These are phyloP conservation scores for Diplosphaera chodatii DNA, from an alignment of 139 green algal species.

Conservation along the genomic window DNA sequence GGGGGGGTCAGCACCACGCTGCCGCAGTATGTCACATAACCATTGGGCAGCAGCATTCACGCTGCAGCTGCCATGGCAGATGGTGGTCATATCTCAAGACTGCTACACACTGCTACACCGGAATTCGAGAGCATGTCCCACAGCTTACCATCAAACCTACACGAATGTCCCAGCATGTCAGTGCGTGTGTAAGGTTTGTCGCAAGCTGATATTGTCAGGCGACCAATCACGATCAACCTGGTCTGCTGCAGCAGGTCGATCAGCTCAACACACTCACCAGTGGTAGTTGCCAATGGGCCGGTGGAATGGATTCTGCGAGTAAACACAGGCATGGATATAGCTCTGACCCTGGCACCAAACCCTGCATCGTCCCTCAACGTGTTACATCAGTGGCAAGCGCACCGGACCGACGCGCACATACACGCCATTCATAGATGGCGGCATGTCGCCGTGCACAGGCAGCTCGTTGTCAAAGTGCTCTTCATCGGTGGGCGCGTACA, in stretches of 20 bases:
- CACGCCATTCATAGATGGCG: constrained; percentile 6
- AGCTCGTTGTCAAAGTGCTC: constrained; percentile 8
- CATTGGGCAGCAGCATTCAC: too few relatives aligned
- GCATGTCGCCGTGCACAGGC: constrained; percentile 21
- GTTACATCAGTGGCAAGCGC: not conserved
- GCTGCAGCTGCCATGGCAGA: too few relatives aligned
- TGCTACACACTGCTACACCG: not conserved
- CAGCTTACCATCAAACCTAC: constrained; percentile 65
- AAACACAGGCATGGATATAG: too few relatives aligned
- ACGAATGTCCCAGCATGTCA: not conserved
- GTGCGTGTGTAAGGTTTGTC: too few relatives aligned
- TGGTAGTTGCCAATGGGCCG: constrained; percentile 22
- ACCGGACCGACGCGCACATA: constrained; percentile 10
- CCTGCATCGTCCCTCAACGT: not conserved
- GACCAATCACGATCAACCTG: too few relatives aligned
- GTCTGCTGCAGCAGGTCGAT: too few relatives aligned
- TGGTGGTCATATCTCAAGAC: not conserved
- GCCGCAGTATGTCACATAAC: too few relatives aligned
- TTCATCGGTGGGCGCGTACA: constrained; percentile 10
- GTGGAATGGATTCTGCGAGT: constrained; percentile 22
- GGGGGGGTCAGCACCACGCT: too few relatives aligned
- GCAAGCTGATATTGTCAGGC: too few relatives aligned
- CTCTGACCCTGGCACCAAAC: too few relatives aligned
- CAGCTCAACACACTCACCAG: too few relatives aligned
- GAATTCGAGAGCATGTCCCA: too few relatives aligned